Conservation (phyloP, 208 protist species). For the Blastocrithidia nonstop region DNA sequence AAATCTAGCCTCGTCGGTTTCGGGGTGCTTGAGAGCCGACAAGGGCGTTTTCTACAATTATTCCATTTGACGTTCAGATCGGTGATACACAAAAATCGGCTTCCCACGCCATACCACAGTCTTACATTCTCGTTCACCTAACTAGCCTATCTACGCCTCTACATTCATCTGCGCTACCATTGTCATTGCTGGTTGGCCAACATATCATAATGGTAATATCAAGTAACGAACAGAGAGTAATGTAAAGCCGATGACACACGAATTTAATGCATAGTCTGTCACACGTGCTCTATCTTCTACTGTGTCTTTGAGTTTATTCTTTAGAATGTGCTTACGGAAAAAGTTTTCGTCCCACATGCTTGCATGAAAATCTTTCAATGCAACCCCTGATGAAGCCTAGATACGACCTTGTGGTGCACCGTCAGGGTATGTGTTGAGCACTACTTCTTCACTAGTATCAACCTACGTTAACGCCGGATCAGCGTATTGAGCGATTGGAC, state of each 20-base stretch:
- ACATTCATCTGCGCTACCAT: conserved; percentile 94
- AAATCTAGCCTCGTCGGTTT: conserved; percentile 88
- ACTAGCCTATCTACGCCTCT: conserved; percentile 91
- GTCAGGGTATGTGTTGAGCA: conserved; percentile 83
- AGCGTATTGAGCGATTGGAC: conserved; percentile 75
- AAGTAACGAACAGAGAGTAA: conserved; percentile 74
- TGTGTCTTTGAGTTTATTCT: conserved; percentile 70
- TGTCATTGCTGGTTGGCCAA: conserved; percentile 74
- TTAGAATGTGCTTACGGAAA: conserved; percentile 85
- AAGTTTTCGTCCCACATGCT: conserved; percentile 86
- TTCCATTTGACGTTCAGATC: conserved; percentile 90
- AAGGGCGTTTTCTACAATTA: conserved; percentile 60
- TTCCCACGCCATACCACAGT: conserved; percentile 97
- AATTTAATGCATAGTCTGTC: conserved; percentile 79
- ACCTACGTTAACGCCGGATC: conserved; percentile 64
- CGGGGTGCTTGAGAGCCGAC: conserved; percentile 87
- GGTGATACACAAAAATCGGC: conserved; percentile 95
- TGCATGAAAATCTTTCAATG: conserved; percentile 74
- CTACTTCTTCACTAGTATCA: conserved; percentile 71
- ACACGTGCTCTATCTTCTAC: conserved; percentile 72
- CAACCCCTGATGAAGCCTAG: conserved; percentile 64
- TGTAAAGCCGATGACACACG: conserved; percentile 62
- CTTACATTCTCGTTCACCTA: conserved; percentile 86
- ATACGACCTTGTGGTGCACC: conserved; percentile 59
- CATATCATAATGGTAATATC: conserved; percentile 73